phyloP scores from a whole-genome alignment of 2,329 filamentous ascomycete genomes.

The Shiraia bambusicola region DNA sequence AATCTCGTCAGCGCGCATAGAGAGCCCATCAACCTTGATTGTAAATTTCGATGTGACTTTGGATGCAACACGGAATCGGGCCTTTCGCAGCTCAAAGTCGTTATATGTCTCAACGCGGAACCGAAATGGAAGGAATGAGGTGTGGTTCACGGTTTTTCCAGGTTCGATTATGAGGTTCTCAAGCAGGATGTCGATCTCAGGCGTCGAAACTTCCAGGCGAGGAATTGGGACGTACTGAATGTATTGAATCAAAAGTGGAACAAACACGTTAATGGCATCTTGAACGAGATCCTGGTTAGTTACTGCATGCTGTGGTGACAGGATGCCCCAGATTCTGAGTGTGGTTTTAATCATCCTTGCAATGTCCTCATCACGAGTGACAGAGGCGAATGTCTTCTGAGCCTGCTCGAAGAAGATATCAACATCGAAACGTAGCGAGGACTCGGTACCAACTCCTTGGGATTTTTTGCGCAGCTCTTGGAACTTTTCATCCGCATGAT shows the following conservation, averaged over 20 bases:
- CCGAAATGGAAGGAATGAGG: slow-evolving; percentile 85
- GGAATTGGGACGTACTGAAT: slow-evolving; percentile 90
- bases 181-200: slow-evolving; percentile 78
- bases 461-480: slow-evolving; percentile 60
- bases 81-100: slow-evolving; percentile 81
- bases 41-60: slow-evolving; percentile 71
- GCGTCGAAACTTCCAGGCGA: slow-evolving; percentile 81
- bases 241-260: slow-evolving; percentile 73
- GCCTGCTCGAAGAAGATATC: slow-evolving; percentile 70
- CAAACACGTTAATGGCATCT: slow-evolving; percentile 77
- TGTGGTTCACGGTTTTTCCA: slow-evolving; percentile 77
- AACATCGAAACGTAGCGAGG: slow-evolving; percentile 70
- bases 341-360: slow-evolving; percentile 68
- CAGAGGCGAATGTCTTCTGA: slow-evolving; percentile 66
- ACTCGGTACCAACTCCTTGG: slow-evolving; percentile 61
- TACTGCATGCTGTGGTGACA: slow-evolving; percentile 66
- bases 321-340: slow-evolving; percentile 65
- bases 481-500: slow-evolving; percentile 68
- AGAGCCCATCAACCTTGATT: slow-evolving; percentile 78
- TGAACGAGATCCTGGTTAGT: slow-evolving; percentile 71
- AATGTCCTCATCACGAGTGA: slow-evolving; percentile 71
- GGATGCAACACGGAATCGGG: slow-evolving; percentile 67
- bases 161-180: slow-evolving; percentile 92
- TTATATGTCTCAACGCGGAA: slow-evolving; percentile 82
- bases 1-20: slow-evolving; percentile 79